Base-by-base conservation (phyloP, 352 stramenopile species). In the Globisporangium spiculum region DNA sequence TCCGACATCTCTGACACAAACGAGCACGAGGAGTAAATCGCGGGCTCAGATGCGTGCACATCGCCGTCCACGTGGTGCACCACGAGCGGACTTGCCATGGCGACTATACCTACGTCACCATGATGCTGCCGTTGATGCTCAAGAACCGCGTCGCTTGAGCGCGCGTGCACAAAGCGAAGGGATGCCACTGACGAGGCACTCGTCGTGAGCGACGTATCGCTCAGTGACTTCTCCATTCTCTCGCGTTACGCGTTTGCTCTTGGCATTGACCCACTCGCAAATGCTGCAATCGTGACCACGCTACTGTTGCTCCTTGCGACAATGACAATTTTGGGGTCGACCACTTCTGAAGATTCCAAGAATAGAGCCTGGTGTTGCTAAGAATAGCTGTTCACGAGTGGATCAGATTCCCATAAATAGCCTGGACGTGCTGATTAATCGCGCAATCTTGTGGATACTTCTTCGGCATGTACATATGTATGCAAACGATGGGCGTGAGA, bases 151-250 rank as follows among this genome's bases (percentile, higher is more conserved):
- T 58, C 27, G 4, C 41, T 58, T 12, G 59, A 38, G 30, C 27
- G 38, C 60, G 46, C 26, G 30, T 53, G 22, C 16, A 36, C 20
- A 18, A 38, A 57, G 60, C 14, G 22, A 36, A 22, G 59, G 10
- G 26, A 44, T 14, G 26, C 24, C 12, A 8, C 52, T 34, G 30
- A 38, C 36, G 36, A 44, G 10, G 36, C 60, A 12, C 26, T 54
- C 14, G 36, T 26, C 4, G 26, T 16, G 58, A 53, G 24, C 41
- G 60, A 20, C 60, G 60, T 4, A 55, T 46, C 60, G 41, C 41
- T 57, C 1, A 46, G 44, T 30, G 60, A 24, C 12, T 65, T 65
- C 48, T 65, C 60, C 60, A 65, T 65, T 22, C 6, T 22, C 6
- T 20, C 6, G 7, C 3, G 36, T 44, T 44, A 18, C 36, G 36